Conservation (phyloP, 108 stramenopile species). For the Bacterosira constricta region DNA sequence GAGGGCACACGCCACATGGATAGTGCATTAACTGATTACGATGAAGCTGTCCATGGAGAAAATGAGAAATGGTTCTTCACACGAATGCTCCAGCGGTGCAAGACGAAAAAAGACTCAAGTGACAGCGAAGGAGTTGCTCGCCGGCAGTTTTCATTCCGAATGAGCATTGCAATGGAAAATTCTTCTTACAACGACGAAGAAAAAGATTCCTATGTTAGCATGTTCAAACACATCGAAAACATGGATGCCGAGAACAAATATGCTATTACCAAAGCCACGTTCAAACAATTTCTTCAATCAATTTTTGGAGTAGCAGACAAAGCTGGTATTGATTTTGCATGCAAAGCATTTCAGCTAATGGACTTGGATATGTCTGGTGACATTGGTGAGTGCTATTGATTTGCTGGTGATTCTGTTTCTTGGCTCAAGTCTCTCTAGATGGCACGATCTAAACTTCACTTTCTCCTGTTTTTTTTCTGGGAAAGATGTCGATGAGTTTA, state of each 20-base stretch:
- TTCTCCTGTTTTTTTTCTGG: too few relatives aligned
- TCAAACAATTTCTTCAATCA: conserved; percentile 4
- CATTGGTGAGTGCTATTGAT: too few relatives aligned
- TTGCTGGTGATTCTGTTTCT: too few relatives aligned
- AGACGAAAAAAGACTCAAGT: not conserved
- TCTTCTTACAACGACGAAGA: not conserved
- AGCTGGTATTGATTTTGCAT: conserved; percentile 20
- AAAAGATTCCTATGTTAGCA: not conserved
- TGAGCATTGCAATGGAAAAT: not conserved
- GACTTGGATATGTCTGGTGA: conserved; percentile 20
- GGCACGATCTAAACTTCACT: too few relatives aligned
- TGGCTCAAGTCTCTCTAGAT: too few relatives aligned
- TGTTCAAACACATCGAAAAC: conserved; percentile 11
- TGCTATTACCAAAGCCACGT: not conserved
- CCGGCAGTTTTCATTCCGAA: not conserved
- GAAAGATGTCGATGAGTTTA: conserved; percentile 23
- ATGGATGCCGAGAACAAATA: not conserved
- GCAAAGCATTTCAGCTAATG: conserved; percentile 4
- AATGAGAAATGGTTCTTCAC: not conserved
- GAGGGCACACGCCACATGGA: not conserved
- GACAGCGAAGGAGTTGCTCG: not conserved
- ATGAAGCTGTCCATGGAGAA: not conserved
- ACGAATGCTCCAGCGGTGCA: not conserved
- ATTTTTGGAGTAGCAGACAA: conserved; percentile 11
- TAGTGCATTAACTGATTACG: not conserved